Base-by-base conservation (phyloP, 2,329 filamentous ascomycete species). In the Arthrobotrys sinensis region DNA sequence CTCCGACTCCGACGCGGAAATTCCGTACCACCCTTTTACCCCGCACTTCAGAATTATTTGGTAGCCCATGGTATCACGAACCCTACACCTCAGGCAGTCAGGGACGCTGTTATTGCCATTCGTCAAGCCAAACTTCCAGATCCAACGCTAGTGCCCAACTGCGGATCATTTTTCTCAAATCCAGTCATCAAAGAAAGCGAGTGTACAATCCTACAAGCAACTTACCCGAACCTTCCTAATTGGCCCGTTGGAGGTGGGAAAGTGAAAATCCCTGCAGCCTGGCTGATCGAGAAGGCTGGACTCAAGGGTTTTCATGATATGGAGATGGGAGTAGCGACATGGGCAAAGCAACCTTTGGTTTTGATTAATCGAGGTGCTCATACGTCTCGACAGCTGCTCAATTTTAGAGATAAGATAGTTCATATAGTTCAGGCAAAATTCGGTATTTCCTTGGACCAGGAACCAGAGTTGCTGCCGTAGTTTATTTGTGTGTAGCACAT, bases 121-220 rank as follows among this genome's bases (percentile, higher is more conserved):
- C 60, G 69, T 10, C 60, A 60, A 19, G 21, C 48, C 45, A 73
- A 73, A 60, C 36, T 73, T 21, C 69, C 69, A 8, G 62, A 73
- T 43, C 60, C 62, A 46, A 19, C 40, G 8, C 21, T 46, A 60
- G 52, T 66, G 21, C 21, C 69, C 7, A 73, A 73, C 40, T 73
- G 69, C 19, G 69, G 69, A n/a, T 73, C 69, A 2, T 72, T 73
- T 46, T 73, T 73, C 32, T 48, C 60, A 4, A 73, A 73, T n/a
- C 69, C 69, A 12, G 12, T 66, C n/a, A 38, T 65, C 34, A 12
- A 34, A 6, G 55, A 64, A 55, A 19, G 2, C 38, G 16, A 62
- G 24, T 71, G 34, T 53, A 28, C 67, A 32, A 12, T 10, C 16
- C n/a, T 64, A 43, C 38, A 28, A 32, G 38, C 3, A 14, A 10